Evolutionary conservation across 768 basidiomycete species (phyloP).

Genomic region (Phanerodontia chrysosporium): DNA sequence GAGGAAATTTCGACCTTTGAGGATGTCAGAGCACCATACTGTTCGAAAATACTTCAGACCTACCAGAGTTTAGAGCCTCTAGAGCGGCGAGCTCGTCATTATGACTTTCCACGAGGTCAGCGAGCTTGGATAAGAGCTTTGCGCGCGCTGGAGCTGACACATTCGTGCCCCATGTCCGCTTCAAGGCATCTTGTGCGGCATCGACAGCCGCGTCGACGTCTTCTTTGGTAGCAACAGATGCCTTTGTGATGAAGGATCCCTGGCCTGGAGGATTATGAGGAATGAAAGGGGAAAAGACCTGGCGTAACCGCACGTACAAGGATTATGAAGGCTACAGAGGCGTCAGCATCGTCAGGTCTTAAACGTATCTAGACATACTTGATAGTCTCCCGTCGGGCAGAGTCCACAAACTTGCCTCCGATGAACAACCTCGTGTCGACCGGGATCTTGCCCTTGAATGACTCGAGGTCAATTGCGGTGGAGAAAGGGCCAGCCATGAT

Average conservation of each 20-base stretch:
- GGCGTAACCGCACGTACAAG: no score
- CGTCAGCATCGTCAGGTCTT: no score
- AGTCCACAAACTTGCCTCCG: constrained; percentile 26
- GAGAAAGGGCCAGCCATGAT: no score
- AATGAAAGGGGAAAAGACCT: no score
- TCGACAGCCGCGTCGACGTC: constrained; percentile 47
- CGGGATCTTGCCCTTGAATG: constrained; percentile 22
- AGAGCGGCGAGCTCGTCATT: constrained; percentile 44
- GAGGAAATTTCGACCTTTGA: no score
- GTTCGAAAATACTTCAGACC: neutral
- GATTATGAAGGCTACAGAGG: no score
- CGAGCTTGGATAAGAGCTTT: constrained; percentile 43
- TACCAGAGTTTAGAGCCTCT: constrained; percentile 51
- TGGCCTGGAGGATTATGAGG: neutral
- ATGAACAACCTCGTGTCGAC: constrained; percentile 39
- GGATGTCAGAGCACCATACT: neutral
- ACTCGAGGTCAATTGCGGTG: neutral
- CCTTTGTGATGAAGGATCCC: constrained; percentile 23
- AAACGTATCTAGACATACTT: constrained; percentile 11
- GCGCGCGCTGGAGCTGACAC: constrained; percentile 35
- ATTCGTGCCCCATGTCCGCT: constrained; percentile 47
- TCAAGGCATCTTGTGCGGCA: constrained; percentile 37
- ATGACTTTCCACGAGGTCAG: constrained; percentile 46
- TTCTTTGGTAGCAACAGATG: constrained; percentile 31
- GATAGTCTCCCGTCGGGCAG: constrained; percentile 3